Percentiles rank a stretch among this genome's conserved stretches.
Evolutionary conservation across 805 yeast genomes (phyloP).

Genomic region (Saturnispora zaruensis): DNA sequence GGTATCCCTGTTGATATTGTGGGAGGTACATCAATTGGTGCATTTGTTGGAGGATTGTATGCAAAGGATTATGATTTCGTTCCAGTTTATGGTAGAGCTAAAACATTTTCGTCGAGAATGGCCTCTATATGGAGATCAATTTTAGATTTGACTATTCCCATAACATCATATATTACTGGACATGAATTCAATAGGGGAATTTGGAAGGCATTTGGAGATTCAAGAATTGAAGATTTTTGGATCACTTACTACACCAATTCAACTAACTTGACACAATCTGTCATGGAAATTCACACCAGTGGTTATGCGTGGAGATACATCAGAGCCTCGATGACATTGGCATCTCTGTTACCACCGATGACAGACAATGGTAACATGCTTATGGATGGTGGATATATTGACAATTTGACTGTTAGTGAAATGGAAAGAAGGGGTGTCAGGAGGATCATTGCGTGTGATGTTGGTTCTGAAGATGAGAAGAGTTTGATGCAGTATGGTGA

Average conservation of each 20-base stretch:
- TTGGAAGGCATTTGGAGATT: constrained; percentile 93
- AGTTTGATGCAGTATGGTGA: constrained; percentile 90
- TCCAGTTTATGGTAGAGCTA: constrained; percentile 83
- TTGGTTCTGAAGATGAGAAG: constrained; percentile 88
- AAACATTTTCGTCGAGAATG: constrained; percentile 74
- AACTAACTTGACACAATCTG: constrained; percentile 88
- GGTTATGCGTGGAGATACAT: constrained; percentile 96
- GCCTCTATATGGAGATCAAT: constrained; percentile 80
- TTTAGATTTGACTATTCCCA: constrained; percentile 84
- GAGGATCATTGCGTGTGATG: constrained; percentile 86
- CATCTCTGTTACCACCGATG: constrained; percentile 85
- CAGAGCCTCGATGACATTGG: constrained; percentile 93
- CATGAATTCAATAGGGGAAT: constrained; percentile 95
- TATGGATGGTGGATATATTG: constrained; percentile 93
- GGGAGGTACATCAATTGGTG: constrained; percentile 96
- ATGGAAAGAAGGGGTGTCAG: constrained; percentile 88
- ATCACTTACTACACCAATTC: constrained; percentile 80
- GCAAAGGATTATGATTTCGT: constrained; percentile 89
- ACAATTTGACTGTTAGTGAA: constrained; percentile 84
- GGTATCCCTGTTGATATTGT: constrained; percentile 91
- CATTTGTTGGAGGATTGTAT: constrained; percentile 91
- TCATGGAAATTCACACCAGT: constrained; percentile 86
- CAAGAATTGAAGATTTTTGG: constrained; percentile 95
- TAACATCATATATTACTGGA: constrained; percentile 92
- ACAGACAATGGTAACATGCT: constrained; percentile 88